Evolutionary conservation across 2,329 filamentous ascomycete species (phyloP).

Genomic region (Botryotinia globosa): DNA sequence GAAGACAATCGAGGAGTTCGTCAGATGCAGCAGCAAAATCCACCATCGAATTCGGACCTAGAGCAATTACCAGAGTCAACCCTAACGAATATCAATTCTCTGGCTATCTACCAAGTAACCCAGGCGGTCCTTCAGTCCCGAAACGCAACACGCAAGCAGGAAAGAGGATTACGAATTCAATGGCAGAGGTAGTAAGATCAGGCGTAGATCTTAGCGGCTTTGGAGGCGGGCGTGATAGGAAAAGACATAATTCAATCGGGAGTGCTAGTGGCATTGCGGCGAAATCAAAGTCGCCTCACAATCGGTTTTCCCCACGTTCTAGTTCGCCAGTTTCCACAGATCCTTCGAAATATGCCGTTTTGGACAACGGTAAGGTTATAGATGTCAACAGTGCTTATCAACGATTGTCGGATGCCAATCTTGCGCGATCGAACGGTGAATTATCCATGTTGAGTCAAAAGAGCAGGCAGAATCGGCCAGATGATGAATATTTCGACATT

Average conservation of each 20-base stretch:
- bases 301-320: constrained; percentile 34
- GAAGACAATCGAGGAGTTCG: constrained; percentile 45
- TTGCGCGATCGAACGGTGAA: constrained; percentile 61
- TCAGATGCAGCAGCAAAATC: constrained; percentile 53
- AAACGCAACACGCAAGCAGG: constrained; percentile 51
- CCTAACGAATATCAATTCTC: constrained; percentile 60
- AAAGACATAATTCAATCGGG: constrained; percentile 31
- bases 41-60: constrained; percentile 46
- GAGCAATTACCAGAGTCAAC: constrained; percentile 40
- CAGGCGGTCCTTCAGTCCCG: constrained; percentile 43
- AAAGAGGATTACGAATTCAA: constrained; percentile 43
- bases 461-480: constrained; percentile 28
- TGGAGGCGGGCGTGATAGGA: constrained; percentile 31
- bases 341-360: constrained; percentile 44
- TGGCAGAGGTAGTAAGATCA: constrained; percentile 53
- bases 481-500: constrained; percentile 26
- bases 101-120: constrained; percentile 53
- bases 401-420: constrained; percentile 67
- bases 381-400: constrained; percentile 70
- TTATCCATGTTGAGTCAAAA: constrained; percentile 48
- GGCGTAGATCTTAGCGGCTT: constrained; percentile 50
- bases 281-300: constrained; percentile 37
- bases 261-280: constrained; percentile 25
- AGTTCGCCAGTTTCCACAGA: constrained; percentile 34
- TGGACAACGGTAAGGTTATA: constrained; percentile 60